A percentile compares a stretch with the other conserved stretches of the same genome.
phyloP scores from a whole-genome alignment of 2,329 filamentous ascomycete genomes.

The Aureobasidium subglaciale region DNA sequence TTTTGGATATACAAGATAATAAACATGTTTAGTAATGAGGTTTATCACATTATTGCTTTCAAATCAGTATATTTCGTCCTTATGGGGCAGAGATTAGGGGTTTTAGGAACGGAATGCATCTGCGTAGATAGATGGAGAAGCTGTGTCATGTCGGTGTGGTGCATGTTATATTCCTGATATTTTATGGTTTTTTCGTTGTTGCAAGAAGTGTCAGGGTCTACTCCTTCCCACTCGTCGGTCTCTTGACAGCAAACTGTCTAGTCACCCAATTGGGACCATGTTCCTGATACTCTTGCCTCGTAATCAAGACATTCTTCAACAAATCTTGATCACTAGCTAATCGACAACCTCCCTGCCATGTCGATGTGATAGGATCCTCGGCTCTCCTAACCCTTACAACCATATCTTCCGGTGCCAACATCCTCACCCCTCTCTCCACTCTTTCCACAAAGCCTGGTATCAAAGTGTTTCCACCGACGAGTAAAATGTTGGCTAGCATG shows the following conservation, averaged over 20 bases:
- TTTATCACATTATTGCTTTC: too few species aligned
- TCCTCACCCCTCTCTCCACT: slow-evolving; percentile 39
- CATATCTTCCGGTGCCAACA: slow-evolving; percentile 56
- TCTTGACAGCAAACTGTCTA: slow-evolving; percentile 22
- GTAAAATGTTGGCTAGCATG: slow-evolving; percentile 76
- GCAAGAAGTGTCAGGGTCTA: too few species aligned
- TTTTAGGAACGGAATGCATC: too few species aligned
- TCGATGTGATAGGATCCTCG: slow-evolving; percentile 66
- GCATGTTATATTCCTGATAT: too few species aligned
- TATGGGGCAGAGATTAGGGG: too few species aligned
- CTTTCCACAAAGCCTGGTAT: slow-evolving; percentile 77
- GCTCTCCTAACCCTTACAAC: slow-evolving; percentile 66
- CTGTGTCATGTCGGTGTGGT: too few species aligned
- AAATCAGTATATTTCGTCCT: too few species aligned
- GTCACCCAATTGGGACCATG: slow-evolving; percentile 49
- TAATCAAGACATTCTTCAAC: slow-evolving; percentile 64
- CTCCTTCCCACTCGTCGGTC: background rate
- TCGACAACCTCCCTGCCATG: slow-evolving; percentile 78
- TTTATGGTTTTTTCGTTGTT: too few species aligned
- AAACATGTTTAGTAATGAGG: too few species aligned
- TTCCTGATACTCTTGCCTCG: slow-evolving; percentile 85
- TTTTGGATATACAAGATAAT: too few species aligned
- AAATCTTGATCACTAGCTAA: slow-evolving; percentile 62
- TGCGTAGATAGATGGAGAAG: too few species aligned
- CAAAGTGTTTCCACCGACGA: slow-evolving; percentile 78